Conservation (phyloP, 192 early-diverging fungal genomes). For the Coemansia sp. region DNA sequence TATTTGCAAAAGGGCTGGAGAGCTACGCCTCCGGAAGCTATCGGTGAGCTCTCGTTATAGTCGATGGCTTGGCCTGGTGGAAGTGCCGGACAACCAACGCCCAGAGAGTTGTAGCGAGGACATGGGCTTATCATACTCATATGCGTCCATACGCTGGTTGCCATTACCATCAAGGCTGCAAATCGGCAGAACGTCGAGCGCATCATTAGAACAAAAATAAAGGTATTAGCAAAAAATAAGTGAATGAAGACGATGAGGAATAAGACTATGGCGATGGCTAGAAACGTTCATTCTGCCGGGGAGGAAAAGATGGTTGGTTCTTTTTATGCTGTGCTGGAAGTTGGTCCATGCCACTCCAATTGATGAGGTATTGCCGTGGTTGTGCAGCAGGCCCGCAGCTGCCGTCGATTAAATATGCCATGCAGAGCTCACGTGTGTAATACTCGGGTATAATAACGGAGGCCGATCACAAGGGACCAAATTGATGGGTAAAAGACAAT, state of each 20-base stretch:
- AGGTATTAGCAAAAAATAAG: neutral
- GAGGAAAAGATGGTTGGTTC: neutral
- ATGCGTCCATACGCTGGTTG: conserved; percentile 9
- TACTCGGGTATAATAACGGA: neutral
- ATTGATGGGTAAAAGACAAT: neutral
- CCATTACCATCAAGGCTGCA: neutral
- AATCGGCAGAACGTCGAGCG: neutral
- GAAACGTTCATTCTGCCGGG: neutral
- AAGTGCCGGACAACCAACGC: conserved; percentile 22
- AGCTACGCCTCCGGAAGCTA: conserved; percentile 7
- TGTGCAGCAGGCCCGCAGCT: neutral
- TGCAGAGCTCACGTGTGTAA: conserved; percentile 3
- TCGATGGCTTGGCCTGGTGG: conserved; percentile 21
- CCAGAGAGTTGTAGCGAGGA: conserved; percentile 23
- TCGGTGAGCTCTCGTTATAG: conserved; percentile 27
- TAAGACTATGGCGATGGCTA: neutral
- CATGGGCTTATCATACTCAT: conserved; percentile 38
- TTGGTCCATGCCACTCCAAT: neutral
- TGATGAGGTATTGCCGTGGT: neutral
- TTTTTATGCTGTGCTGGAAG: neutral
- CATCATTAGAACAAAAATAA: neutral
- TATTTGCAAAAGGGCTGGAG: conserved; percentile 41
- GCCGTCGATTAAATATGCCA: conserved; percentile 1
- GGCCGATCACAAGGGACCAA: neutral
- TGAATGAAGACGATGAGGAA: neutral